A percentile compares a stretch with the other conserved stretches of the same genome.
phyloP scores from a whole-genome alignment of 768 basidiomycete genomes.

The Pleurotus salmoneostramineus region DNA sequence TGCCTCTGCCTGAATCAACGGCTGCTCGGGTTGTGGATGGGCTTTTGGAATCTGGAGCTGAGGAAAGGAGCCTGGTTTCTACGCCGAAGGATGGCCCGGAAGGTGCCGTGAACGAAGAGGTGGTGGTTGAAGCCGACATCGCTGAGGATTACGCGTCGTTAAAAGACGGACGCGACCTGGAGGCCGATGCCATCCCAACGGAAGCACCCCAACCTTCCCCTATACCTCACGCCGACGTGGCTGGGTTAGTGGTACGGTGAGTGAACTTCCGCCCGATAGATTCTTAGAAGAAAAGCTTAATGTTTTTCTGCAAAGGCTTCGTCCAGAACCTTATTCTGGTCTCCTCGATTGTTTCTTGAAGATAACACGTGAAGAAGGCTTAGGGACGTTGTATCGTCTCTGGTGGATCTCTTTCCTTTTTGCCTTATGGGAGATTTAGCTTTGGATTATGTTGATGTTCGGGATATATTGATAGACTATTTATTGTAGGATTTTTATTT shows the following conservation, averaged over 20 bases:
- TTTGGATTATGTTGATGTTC: too few relatives aligned
- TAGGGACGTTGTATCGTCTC: not conserved
- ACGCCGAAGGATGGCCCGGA: not conserved
- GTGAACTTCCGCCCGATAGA: not conserved
- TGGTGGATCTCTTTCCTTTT: slow-evolving; percentile 2
- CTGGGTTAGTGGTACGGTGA: not conserved
- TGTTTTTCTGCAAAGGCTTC: not conserved
- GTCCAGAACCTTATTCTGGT: not conserved
- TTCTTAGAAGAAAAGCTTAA: not conserved
- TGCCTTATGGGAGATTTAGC: not conserved
- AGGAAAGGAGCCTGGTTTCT: not conserved
- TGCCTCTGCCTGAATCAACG: not conserved
- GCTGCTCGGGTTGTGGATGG: not conserved
- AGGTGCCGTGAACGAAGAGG: not conserved
- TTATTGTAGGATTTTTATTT: too few relatives aligned
- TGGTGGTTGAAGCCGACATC: not conserved
- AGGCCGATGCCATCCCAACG: not conserved
- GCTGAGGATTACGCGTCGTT: not conserved
- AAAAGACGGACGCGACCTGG: not conserved
- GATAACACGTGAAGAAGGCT: not conserved
- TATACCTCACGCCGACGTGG: slow-evolving; percentile 5
- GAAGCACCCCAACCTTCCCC: not conserved
- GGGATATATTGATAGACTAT: too few relatives aligned
- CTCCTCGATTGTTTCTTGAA: not conserved
- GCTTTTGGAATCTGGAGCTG: not conserved